phyloP scores from a whole-genome alignment of 2,329 filamentous ascomycete genomes.

The Pseudogymnoascus sp. region DNA sequence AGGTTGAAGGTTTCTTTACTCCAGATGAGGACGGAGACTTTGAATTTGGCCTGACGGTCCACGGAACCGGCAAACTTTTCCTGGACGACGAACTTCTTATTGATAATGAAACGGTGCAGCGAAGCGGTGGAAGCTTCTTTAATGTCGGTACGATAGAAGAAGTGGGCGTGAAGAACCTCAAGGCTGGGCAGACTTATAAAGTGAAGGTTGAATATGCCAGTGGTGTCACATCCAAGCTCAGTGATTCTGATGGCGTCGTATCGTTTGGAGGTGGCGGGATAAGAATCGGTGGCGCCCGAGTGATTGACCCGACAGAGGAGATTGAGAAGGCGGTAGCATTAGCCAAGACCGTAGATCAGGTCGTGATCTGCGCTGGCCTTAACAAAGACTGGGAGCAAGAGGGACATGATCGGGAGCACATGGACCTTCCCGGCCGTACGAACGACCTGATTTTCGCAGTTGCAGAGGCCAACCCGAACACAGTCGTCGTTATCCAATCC shows the following conservation, averaged over 20 bases:
- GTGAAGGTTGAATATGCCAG: slow-evolving; percentile 39
- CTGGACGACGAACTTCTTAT: slow-evolving; percentile 30
- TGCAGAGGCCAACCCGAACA: slow-evolving; percentile 46
- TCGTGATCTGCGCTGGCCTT: slow-evolving; percentile 66
- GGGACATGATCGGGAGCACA: slow-evolving; percentile 21
- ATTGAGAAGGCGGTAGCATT: slow-evolving; percentile 57
- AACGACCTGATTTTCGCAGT: slow-evolving; percentile 39
- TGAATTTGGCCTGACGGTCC: slow-evolving; percentile 27
- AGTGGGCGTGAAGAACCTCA: slow-evolving; percentile 16
- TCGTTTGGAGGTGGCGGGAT: slow-evolving; percentile 48
- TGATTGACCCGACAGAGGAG: slow-evolving; percentile 47
- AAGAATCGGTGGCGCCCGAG: slow-evolving; percentile 50
- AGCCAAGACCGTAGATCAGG: slow-evolving; percentile 62
- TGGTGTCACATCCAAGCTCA: slow-evolving; percentile 43
- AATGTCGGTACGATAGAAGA: slow-evolving; percentile 24
- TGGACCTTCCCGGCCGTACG: slow-evolving; percentile 22
- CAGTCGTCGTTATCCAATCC: slow-evolving; percentile 52
- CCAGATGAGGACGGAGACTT: slow-evolving; percentile 26
- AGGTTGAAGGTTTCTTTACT: slow-evolving; percentile 28
- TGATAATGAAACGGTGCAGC: slow-evolving; percentile 28
- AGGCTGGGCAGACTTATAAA: slow-evolving; percentile 18
- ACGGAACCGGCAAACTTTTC: slow-evolving; percentile 28
- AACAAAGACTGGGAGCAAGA: slow-evolving; percentile 40
- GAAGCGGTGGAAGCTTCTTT: slow-evolving; percentile 23
- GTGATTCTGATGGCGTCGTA: slow-evolving; percentile 38